phyloP scores from a whole-genome alignment of 305 asterid genomes.

The Fraxinus dipetala region DNA sequence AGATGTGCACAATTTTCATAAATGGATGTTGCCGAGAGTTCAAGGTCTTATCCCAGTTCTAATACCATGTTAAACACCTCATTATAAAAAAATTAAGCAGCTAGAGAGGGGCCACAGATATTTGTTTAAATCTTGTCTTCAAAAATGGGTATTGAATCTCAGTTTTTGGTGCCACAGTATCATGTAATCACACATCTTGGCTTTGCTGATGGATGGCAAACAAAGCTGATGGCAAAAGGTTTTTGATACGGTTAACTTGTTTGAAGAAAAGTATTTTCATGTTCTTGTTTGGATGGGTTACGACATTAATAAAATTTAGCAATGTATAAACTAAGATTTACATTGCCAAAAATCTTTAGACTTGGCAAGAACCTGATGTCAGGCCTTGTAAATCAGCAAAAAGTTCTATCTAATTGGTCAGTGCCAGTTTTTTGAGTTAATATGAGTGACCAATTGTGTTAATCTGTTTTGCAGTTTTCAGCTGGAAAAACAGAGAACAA shows the following conservation, averaged over 20 bases:
- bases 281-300: conserved; percentile 6
- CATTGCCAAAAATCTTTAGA: conserved; percentile 8
- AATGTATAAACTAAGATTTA: neutral
- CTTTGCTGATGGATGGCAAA: neutral
- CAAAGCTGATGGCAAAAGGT: neutral
- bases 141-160: neutral
- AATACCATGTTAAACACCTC: neutral
- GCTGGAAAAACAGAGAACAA: conserved; percentile 60
- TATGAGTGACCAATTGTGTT: conserved; percentile 25
- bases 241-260: conserved; percentile 2
- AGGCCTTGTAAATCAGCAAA: neutral
- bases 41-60: neutral
- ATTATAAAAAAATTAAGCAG: neutral
- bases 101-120: neutral
- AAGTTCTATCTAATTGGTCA: conserved; percentile 14
- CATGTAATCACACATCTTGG: neutral
- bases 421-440: conserved; percentile 5
- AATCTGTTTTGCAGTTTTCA: conserved; percentile 52
- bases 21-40: neutral
- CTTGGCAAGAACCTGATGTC: neutral
- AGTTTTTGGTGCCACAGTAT: neutral
- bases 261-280: neutral
- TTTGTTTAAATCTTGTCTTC: neutral
- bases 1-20: neutral
- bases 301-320: neutral